These are phyloP conservation scores for Penicillium coprophilum DNA, from an alignment of 495 filamentous ascomycete species.

Conservation along the genomic window DNA sequence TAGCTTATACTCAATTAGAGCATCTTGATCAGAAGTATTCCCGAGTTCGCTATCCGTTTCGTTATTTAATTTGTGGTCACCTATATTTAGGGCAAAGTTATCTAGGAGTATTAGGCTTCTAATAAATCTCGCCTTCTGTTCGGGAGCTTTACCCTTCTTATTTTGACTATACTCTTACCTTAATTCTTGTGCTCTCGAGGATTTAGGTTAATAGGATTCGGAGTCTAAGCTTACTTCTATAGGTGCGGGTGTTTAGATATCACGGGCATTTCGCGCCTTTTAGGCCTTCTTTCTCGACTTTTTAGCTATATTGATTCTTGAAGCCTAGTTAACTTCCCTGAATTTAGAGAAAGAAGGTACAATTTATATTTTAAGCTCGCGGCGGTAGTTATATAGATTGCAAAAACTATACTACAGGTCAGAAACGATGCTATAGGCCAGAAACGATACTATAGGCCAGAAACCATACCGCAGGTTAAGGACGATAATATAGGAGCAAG, in stretches of 20 bases:
- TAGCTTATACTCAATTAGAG: not conserved
- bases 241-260: not conserved
- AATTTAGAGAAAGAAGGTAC: not conserved
- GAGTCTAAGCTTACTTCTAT: not conserved
- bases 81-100: constrained; percentile 2
- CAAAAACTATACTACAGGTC: not conserved
- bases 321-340: not conserved
- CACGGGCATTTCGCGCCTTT: not conserved
- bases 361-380: not conserved
- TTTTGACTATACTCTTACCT: not conserved
- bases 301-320: not conserved
- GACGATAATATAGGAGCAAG: too few species aligned
- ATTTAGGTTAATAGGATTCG: too few species aligned
- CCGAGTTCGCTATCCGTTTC: not conserved
- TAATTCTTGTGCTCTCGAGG: not conserved
- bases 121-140: not conserved
- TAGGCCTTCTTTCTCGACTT: not conserved
- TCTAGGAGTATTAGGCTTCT: constrained; percentile 2
- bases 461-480: too few species aligned
- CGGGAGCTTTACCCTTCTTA: not conserved
- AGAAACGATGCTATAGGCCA: not conserved
- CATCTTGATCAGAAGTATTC: constrained; percentile 6
- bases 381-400: not conserved
- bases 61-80: constrained; percentile 4
- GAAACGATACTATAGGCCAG: too few species aligned